A percentile compares a stretch with the other conserved stretches of the same genome.
Conservation (phyloP, 331 rosid genomes). For the Malus hybrid region DNA sequence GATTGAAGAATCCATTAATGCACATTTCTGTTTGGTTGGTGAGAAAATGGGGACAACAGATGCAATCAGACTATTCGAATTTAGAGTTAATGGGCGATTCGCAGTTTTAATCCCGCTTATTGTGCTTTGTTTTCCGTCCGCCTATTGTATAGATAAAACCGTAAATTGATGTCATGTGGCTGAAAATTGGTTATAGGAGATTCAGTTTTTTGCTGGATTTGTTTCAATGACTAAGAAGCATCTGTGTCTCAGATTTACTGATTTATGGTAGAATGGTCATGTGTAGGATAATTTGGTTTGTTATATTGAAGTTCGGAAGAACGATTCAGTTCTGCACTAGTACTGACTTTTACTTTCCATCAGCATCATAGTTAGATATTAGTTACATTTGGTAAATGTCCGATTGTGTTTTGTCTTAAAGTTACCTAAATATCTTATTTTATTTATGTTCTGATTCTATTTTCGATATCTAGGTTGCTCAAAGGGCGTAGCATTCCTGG, state of each 20-base stretch:
- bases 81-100: background rate
- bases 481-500: constrained; percentile 96
- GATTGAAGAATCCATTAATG: background rate
- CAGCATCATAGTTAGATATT: background rate
- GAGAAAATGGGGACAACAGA: constrained; percentile 12
- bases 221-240: background rate
- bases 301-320: background rate
- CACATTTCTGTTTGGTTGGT: constrained; percentile 15
- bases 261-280: background rate
- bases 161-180: background rate
- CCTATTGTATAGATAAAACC: background rate
- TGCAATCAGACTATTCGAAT: background rate
- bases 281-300: background rate
- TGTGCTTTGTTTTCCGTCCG: background rate
- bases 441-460: background rate
- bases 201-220: background rate
- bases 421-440: background rate
- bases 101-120: background rate
- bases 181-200: background rate
- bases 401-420: background rate
- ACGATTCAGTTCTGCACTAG: background rate
- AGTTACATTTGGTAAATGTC: background rate
- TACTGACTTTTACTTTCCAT: background rate
- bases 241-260: background rate
- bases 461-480: constrained; percentile 49